A percentile compares a stretch with the other conserved stretches of the same genome.
Conservation (phyloP, 1,139 yeast genomes). For the Sugiyamaella grinbergsii region DNA sequence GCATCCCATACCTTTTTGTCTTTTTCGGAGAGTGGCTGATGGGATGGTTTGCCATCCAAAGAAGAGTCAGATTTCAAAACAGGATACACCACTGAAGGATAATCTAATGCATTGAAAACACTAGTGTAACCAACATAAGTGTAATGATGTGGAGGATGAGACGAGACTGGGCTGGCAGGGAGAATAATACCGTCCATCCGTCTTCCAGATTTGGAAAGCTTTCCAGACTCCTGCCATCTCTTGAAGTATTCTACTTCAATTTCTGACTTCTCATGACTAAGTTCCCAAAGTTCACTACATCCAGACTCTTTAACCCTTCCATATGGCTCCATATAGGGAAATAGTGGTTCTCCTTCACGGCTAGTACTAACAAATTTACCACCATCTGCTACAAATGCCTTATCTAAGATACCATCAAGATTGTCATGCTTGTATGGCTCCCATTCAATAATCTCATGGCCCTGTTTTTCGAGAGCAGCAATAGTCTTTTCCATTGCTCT, state of each 20-base stretch:
- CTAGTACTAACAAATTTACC: slow-evolving; percentile 23
- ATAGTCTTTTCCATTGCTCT: slow-evolving; percentile 41
- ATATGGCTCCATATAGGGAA: slow-evolving; percentile 25
- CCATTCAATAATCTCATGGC: slow-evolving; percentile 50
- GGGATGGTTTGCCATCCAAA: slow-evolving; percentile 38
- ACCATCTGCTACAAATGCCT: slow-evolving; percentile 30
- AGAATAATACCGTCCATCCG: slow-evolving; percentile 44
- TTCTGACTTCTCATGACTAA: slow-evolving; percentile 19
- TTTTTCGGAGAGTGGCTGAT: slow-evolving; percentile 36
- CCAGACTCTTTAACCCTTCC: slow-evolving; percentile 26
- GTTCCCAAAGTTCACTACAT: slow-evolving; percentile 27
- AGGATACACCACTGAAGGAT: slow-evolving; percentile 52
- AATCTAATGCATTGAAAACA: slow-evolving; percentile 52
- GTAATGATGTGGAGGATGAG: slow-evolving; percentile 33
- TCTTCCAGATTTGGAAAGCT: slow-evolving; percentile 25
- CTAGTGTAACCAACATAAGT: slow-evolving; percentile 45
- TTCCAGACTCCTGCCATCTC: slow-evolving; percentile 35
- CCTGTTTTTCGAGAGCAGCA: slow-evolving; percentile 37
- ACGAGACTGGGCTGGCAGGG: slow-evolving; percentile 40
- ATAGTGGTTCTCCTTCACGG: slow-evolving; percentile 25
- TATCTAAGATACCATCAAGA: slow-evolving; percentile 16
- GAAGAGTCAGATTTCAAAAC: slow-evolving; percentile 48
- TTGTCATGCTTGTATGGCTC: slow-evolving; percentile 38
- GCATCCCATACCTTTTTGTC: slow-evolving; percentile 39
- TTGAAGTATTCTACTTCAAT: slow-evolving; percentile 35